Percentiles rank a stretch among this genome's conserved stretches.
Conservation (phyloP, 257 asterid species). For the Gynochthodes officinalis region DNA sequence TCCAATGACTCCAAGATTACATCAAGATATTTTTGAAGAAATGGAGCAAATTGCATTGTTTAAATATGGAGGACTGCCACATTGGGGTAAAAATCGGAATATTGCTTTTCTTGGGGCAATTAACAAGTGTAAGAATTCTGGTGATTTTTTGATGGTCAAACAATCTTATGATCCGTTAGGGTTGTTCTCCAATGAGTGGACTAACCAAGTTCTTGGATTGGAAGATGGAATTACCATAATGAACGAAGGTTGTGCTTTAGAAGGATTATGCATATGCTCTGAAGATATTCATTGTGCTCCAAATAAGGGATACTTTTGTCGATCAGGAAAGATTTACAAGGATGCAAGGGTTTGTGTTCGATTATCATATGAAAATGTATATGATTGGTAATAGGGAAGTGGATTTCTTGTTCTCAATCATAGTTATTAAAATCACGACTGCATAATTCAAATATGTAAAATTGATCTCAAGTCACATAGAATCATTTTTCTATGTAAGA, state of each 20-base stretch:
- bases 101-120: slow-evolving; percentile 3
- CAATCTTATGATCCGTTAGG: slow-evolving; percentile 9
- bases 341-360: slow-evolving; percentile 14
- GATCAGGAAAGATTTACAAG: slow-evolving; percentile 9
- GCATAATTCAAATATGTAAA: too few species aligned
- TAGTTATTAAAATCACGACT: too few species aligned
- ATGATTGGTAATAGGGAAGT: too few species aligned
- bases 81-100: slow-evolving; percentile 14
- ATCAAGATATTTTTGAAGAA: neutral
- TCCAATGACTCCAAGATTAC: slow-evolving; percentile 1
- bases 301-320: neutral
- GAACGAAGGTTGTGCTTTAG: slow-evolving; percentile 16
- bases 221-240: neutral
- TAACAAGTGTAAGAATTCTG: neutral
- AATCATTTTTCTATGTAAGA: too few species aligned
- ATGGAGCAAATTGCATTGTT: slow-evolving; percentile 6
- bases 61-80: slow-evolving; percentile 8
- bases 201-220: slow-evolving; percentile 17
- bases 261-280: slow-evolving; percentile 18
- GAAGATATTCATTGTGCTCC: slow-evolving; percentile 20
- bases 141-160: slow-evolving; percentile 7
- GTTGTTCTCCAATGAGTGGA: slow-evolving; percentile 19
- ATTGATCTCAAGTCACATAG: too few species aligned
- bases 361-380: neutral
- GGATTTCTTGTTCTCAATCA: too few species aligned